Percentiles rank a stretch among this genome's conserved stretches.
phyloP scores from a whole-genome alignment of 768 basidiomycete genomes.

The Imleria badia region DNA sequence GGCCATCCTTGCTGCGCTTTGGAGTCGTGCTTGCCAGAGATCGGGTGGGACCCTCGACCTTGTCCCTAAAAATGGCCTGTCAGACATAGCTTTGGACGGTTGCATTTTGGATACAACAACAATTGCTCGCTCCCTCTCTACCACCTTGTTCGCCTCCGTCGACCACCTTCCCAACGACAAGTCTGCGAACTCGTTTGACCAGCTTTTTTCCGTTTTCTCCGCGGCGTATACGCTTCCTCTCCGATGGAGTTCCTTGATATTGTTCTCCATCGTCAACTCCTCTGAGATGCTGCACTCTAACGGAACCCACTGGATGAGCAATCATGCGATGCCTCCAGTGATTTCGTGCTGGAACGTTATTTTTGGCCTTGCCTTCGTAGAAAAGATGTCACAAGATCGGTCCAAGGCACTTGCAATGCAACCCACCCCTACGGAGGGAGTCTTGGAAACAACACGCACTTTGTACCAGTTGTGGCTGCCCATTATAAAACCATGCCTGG shows the following conservation, averaged over 20 bases:
- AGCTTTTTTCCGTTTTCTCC: slow-evolving; percentile 28
- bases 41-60: background rate
- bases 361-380: slow-evolving; percentile 40
- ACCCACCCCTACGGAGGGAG: background rate
- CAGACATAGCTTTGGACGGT: background rate
- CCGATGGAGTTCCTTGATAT: slow-evolving; percentile 45
- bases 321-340: slow-evolving; percentile 4
- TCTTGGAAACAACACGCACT: slow-evolving; percentile 30
- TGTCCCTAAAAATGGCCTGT: background rate
- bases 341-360: slow-evolving; percentile 40
- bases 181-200: background rate
- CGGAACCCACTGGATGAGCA: background rate
- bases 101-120: slow-evolving; percentile 6
- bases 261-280: slow-evolving; percentile 37
- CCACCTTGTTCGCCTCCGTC: slow-evolving; percentile 6
- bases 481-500: slow-evolving; percentile 18
- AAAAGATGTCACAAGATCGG: slow-evolving; percentile 25
- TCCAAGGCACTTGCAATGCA: background rate
- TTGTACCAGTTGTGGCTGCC: slow-evolving; percentile 46
- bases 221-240: slow-evolving; percentile 26
- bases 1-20: slow-evolving; percentile 36
- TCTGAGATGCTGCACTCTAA: background rate
- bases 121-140: slow-evolving; percentile 16
- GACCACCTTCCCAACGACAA: background rate
- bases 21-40: slow-evolving; percentile 29